Evolutionary conservation across 140 eudicot species (phyloP), one percentile per base, ranked within the genome.

Genomic region (Bidens hawaiensis): DNA sequence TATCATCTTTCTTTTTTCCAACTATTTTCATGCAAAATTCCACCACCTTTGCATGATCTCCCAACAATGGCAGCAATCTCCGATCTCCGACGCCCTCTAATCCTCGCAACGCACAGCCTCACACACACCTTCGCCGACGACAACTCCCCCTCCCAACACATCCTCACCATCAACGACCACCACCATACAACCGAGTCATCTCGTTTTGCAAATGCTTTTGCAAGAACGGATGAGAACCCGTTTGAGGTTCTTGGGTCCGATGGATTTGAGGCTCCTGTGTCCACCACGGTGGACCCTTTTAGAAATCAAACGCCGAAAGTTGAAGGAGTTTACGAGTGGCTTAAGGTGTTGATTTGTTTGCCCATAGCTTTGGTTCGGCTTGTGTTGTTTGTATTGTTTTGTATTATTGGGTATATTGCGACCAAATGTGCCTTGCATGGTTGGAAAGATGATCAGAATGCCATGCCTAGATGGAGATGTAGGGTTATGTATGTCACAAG

Each of bases 401-500:
- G 25, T 88, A 76, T 15, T 65, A 36, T 87, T 41, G 99, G 99
- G 9, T 93, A 80, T 79, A 5, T 83, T 43, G 87, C 93, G 11
- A 88, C 99, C 0, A 70, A 58, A 26, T 16, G 38, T 67, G 96
- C 93, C 38, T 75, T 93, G 26, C 53, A 34, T 5, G 95, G 95
- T 19, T 93, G 93, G 96, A 93, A 93, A 71, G 99, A 87, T 75
- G 82, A 47, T 65, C 70, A 76, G 36, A 88, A 77, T 67, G 89
- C 99, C 10, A 78, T 93, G 96, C 96, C 96, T 0, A 81, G 64
- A 52, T 93, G 99, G 98, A 65, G 98, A 49, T 82, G 80, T 52
- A 67, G 96, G 51, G 59, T 87, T 62, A 93, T 93, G 99, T 82
- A 96, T 90, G 62, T 93, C 23, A 93, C 99, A 24, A 68, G 99